Percentiles rank a stretch among this genome's conserved stretches.
Evolutionary conservation across 1,284 basidiomycete genomes (phyloP).

Genomic region (Xerocomus nothofagi): DNA sequence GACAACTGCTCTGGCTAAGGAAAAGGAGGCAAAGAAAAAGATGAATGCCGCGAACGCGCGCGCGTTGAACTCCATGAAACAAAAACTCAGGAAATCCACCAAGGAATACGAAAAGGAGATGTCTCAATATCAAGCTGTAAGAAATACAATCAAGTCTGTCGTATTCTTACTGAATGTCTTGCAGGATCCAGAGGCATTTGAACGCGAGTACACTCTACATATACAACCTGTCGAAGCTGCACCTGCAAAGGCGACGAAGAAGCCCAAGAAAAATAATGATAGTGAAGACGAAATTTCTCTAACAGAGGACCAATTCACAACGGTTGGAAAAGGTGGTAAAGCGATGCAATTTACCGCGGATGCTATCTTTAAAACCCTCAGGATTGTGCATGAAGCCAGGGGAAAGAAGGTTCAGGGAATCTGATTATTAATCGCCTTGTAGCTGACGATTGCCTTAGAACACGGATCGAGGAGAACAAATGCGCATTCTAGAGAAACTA

Average conservation of each 20-base stretch:
- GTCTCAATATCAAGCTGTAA: constrained; percentile 77
- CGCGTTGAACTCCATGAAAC: constrained; percentile 95
- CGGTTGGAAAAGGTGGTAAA: constrained; percentile 90
- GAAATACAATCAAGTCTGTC: constrained; percentile 21
- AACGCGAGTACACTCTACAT: constrained; percentile 66
- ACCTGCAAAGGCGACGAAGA: constrained; percentile 43
- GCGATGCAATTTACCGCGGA: constrained; percentile 84
- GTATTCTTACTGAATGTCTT: constrained; percentile 6
- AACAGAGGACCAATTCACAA: constrained; percentile 77
- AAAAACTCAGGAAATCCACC: constrained; percentile 89
- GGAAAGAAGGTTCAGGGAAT: constrained; percentile 81
- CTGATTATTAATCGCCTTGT: not conserved
- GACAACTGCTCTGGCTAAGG: constrained; percentile 74
- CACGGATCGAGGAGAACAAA: constrained; percentile 95
- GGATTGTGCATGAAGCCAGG: constrained; percentile 90
- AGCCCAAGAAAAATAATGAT: constrained; percentile 40
- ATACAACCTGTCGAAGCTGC: constrained; percentile 50
- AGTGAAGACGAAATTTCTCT: constrained; percentile 48
- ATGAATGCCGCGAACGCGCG: constrained; percentile 95
- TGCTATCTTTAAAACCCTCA: constrained; percentile 90
- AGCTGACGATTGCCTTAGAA: constrained; percentile 54
- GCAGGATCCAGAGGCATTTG: constrained; percentile 88
- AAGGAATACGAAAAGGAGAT: constrained; percentile 90
- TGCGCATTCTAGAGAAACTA: constrained; percentile 87
- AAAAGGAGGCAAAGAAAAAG: constrained; percentile 94